A percentile compares a stretch with the other conserved stretches of the same genome.
Conservation (phyloP, 2,329 filamentous ascomycete species). For the Trichoderma sp. region DNA sequence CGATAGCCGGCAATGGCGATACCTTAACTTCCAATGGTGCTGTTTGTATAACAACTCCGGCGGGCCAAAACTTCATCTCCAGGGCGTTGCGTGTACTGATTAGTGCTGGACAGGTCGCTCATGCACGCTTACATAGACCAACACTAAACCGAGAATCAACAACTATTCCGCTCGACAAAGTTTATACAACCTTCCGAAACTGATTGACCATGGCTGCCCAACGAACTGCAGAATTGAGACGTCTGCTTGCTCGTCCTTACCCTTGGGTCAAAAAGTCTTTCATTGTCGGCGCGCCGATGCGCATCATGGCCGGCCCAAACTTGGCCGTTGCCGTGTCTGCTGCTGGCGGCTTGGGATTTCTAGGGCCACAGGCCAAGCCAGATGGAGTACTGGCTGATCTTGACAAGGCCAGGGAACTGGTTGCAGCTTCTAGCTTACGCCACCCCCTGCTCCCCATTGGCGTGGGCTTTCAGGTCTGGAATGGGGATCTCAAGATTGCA, state of each 20-base stretch:
- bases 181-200: not conserved
- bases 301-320: slow-evolving; percentile 53
- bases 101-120: not conserved
- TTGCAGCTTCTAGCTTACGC: slow-evolving; percentile 22
- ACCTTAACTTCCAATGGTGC: not conserved
- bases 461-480: slow-evolving; percentile 47
- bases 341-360: slow-evolving; percentile 64
- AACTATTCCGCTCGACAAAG: not conserved
- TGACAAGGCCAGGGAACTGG: slow-evolving; percentile 27
- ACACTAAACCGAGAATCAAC: not conserved
- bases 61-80: not conserved
- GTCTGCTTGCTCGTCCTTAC: slow-evolving; percentile 21
- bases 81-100: not conserved
- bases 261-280: slow-evolving; percentile 42
- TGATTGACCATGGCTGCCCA: slow-evolving; percentile 9
- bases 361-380: slow-evolving; percentile 39
- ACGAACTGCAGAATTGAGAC: not conserved
- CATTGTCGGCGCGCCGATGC: slow-evolving; percentile 66
- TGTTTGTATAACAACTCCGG: not conserved
- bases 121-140: not conserved
- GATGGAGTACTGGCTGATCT: slow-evolving; percentile 33
- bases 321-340: slow-evolving; percentile 64
- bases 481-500: slow-evolving; percentile 37
- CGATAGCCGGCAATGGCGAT: not conserved
- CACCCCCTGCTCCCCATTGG: slow-evolving; percentile 37